phyloP scores from a whole-genome alignment of 2,329 filamentous ascomycete species.

The Amauroascus niger region DNA sequence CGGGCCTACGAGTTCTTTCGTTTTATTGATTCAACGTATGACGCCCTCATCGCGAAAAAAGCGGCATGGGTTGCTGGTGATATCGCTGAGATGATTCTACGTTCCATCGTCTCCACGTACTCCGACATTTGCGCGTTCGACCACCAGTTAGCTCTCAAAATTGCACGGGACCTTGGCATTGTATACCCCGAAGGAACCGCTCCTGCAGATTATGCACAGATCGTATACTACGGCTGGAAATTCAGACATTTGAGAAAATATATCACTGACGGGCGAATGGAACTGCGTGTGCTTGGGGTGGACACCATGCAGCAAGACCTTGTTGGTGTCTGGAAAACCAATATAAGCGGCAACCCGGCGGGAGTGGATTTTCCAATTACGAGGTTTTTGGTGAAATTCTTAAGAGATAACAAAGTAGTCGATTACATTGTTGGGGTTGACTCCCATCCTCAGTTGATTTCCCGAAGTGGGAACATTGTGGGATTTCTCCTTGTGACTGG shows the following conservation, averaged over 20 bases:
- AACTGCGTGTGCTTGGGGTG: conserved; percentile 70
- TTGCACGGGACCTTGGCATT: conserved; percentile 31
- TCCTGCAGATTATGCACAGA: conserved; percentile 24
- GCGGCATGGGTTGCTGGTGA: conserved; percentile 36
- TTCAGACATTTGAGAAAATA: conserved; percentile 60
- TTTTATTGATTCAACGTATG: conserved; percentile 30
- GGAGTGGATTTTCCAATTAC: conserved; percentile 47
- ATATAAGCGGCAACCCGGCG: conserved; percentile 40
- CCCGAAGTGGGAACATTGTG: conserved; percentile 70
- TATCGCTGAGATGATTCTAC: conserved; percentile 31
- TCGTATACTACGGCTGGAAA: conserved; percentile 51
- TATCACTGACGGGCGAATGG: conserved; percentile 79
- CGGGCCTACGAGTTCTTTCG: conserved; percentile 25
- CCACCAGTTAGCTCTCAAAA: conserved; percentile 25
- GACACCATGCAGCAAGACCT: conserved; percentile 63
- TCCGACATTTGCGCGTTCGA: conserved; percentile 25
- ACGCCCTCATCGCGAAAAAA: conserved; percentile 35
- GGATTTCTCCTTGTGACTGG: conserved; percentile 75
- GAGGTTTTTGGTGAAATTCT: conserved; percentile 57
- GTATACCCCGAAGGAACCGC: conserved; percentile 25
- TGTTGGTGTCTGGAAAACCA: conserved; percentile 54
- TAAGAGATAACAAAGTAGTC: conserved; percentile 61
- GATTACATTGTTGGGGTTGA: conserved; percentile 83
- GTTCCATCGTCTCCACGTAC: conserved; percentile 27
- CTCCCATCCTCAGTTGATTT: conserved; percentile 83